A percentile compares a stretch with the other conserved stretches of the same genome.
Evolutionary conservation across 176 grass and related monocot species (phyloP).

Genomic region (Bothriochloa decipiens): DNA sequence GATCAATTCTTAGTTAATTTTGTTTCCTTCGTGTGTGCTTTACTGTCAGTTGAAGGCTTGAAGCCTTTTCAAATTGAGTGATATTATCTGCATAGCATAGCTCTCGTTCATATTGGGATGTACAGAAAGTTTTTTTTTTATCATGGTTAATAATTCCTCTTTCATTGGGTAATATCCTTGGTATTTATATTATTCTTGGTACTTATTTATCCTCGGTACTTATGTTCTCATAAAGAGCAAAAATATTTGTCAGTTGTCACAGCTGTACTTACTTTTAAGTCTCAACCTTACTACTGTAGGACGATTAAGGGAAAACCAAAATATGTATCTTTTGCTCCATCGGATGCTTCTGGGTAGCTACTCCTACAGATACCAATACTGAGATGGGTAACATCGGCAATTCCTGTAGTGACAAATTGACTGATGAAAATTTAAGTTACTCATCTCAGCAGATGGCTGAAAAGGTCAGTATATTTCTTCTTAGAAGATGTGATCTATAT

Average conservation of each 20-base stretch:
- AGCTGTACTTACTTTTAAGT: conserved; percentile 40
- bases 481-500: conserved; percentile 6
- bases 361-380: conserved; percentile 36
- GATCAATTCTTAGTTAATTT: conserved; percentile 1
- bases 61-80: conserved; percentile 7
- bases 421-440: conserved; percentile 42
- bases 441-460: conserved; percentile 26
- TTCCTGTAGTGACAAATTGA: conserved; percentile 1
- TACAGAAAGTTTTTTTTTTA: background rate
- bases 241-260: conserved; percentile 29
- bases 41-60: conserved; percentile 17
- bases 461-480: conserved; percentile 29
- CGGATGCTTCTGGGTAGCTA: conserved; percentile 28
- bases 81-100: conserved; percentile 12
- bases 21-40: background rate
- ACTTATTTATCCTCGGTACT: background rate
- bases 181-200: no score
- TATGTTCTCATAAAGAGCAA: conserved; percentile 30
- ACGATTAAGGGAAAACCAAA: conserved; percentile 43
- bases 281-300: conserved; percentile 32
- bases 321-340: conserved; percentile 60
- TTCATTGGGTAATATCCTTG: conserved; percentile 7
- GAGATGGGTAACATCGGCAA: conserved; percentile 24
- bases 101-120: background rate
- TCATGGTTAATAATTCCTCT: background rate